Evolutionary conservation across 106 monocot species (phyloP), one percentile per base, ranked within the genome.

Genomic region (Xerophyta viscosa): DNA sequence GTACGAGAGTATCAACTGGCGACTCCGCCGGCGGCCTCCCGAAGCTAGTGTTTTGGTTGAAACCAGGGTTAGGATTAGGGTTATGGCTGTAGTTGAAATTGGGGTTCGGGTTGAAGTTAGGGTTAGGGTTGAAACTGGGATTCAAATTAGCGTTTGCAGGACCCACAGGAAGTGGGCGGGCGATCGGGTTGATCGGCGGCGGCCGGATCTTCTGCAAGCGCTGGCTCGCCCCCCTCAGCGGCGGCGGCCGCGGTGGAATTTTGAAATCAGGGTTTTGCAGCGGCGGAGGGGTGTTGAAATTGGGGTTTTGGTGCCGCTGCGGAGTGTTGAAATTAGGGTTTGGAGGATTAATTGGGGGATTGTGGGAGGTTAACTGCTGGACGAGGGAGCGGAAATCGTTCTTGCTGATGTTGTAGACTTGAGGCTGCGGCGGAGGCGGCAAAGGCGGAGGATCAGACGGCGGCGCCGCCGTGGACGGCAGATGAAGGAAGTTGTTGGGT

Each of bases 121-220:
- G 39, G 19, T 41, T 9, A 36, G 65, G 48, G 2, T 46, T 46
- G 1, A 39, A 39, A 39, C 15, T 39, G 39, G 6, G 39, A 2
- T 39, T 39, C 2, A 39, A 39, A 39, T 39, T 39, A 46, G 46
- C 18, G 46, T 13, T 6, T 46, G 46, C 18, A 2, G 46, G 46
- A 44, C 54, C 26, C 3, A 63, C 62, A 8, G 57, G 47, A 17
- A 46, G 50, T 14, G 63, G 63, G 5, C 70, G 73, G 3, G 80
- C 69, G 43, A 77, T 60, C 28, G 79, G 70, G 24, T 54, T 41
- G 15, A 90, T 70, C 2, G 89, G 89, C 0, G 74, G 86, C 3
- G 91, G 81, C 0, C 89, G 73, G 61, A 84, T 89, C 66, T 62
- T 80, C 49, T 78, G 80, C 6, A 85, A 69, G 15, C 84, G 77